Evolutionary conservation across 768 basidiomycete genomes (phyloP).

Genomic region (Termitomyces sp.): DNA sequence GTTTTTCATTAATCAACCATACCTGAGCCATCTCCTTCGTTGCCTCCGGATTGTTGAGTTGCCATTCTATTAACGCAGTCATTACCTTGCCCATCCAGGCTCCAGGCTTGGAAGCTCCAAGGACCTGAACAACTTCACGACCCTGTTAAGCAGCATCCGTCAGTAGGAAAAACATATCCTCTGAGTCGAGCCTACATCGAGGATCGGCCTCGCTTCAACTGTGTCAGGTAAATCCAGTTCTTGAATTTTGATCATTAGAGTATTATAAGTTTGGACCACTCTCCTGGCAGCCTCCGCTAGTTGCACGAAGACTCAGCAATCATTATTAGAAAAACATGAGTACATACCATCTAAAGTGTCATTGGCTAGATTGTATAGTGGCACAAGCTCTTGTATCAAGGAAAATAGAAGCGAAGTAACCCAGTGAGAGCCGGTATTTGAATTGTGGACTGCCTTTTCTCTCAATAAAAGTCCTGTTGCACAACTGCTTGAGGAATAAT

Average conservation of each 20-base stretch:
- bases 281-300: constrained; percentile 37
- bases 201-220: constrained; percentile 65
- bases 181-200: constrained; percentile 56
- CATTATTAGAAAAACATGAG: not conserved
- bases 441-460: constrained; percentile 59
- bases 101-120: constrained; percentile 55
- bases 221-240: constrained; percentile 52
- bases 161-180: not conserved
- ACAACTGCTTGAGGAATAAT: not conserved
- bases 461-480: constrained; percentile 63
- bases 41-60: constrained; percentile 66
- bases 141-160: constrained; percentile 53
- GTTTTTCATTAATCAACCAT: constrained; percentile 62
- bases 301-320: not conserved
- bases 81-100: constrained; percentile 64
- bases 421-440: constrained; percentile 61
- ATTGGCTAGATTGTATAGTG: constrained; percentile 36
- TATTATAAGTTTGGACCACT: constrained; percentile 61
- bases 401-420: constrained; percentile 69
- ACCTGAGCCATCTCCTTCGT: constrained; percentile 59
- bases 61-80: constrained; percentile 76
- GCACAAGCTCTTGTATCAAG: constrained; percentile 63
- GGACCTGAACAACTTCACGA: constrained; percentile 47
- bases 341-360: constrained; percentile 42
- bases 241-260: constrained; percentile 53